Conservation (phyloP, 2,329 filamentous ascomycete species). For the Chrysoporthe cubensis region DNA sequence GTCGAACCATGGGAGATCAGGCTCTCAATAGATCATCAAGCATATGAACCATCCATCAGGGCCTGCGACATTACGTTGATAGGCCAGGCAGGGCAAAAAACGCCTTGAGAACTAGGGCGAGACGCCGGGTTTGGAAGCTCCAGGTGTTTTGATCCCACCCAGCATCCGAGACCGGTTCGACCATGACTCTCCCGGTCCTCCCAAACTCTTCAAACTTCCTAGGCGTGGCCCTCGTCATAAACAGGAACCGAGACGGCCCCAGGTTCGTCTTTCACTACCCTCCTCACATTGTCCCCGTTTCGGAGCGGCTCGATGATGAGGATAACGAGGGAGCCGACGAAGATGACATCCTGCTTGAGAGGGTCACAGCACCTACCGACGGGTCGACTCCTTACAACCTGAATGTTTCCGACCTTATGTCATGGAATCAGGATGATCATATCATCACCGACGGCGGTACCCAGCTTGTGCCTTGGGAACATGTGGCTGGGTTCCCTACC, state of each 20-base stretch:
- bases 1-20: neutral
- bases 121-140: no score
- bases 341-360: constrained; percentile 56
- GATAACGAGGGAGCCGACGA: constrained; percentile 47
- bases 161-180: constrained; percentile 2
- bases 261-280: constrained; percentile 88
- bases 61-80: neutral
- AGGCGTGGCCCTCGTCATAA: constrained; percentile 74
- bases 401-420: constrained; percentile 45
- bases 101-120: no score
- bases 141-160: neutral
- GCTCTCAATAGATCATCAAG: neutral
- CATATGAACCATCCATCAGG: neutral
- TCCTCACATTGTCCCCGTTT: constrained; percentile 53
- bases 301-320: constrained; percentile 41
- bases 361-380: constrained; percentile 45
- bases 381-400: constrained; percentile 36
- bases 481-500: constrained; percentile 73
- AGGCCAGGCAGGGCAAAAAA: no score
- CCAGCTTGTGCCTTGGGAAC: constrained; percentile 70
- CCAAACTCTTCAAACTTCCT: constrained; percentile 62
- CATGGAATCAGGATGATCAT: constrained; percentile 59
- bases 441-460: constrained; percentile 58
- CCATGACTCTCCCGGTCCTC: constrained; percentile 53
- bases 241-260: constrained; percentile 76